Evolutionary conservation across 176 grass and related monocot genomes (phyloP).

Genomic region (Poa annua): DNA sequence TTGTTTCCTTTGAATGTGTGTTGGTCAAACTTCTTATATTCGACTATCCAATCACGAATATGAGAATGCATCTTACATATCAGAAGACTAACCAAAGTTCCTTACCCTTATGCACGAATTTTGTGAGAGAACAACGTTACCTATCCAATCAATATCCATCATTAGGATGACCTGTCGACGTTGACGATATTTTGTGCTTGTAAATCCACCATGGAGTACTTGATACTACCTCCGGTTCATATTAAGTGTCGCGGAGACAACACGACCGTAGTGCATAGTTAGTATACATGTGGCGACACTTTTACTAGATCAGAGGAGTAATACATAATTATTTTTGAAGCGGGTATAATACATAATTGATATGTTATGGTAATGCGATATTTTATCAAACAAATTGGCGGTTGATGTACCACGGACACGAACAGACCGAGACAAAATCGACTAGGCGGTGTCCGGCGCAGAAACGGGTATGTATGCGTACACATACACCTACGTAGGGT

Average conservation of each 20-base stretch:
- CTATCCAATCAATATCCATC: background rate
- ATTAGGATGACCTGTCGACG: background rate
- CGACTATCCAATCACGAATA: too few relatives aligned
- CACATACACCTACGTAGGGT: background rate
- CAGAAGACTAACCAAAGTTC: too few relatives aligned
- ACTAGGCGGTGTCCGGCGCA: background rate
- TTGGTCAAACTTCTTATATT: background rate
- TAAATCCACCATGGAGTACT: background rate
- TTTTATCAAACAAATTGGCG: background rate
- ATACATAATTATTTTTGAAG: background rate
- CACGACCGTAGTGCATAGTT: too few relatives aligned
- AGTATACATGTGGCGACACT: too few relatives aligned
- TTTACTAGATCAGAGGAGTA: too few relatives aligned
- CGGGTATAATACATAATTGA: background rate
- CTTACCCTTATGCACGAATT: too few relatives aligned
- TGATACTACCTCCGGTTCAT: background rate
- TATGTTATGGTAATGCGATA: background rate
- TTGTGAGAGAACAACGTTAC: too few relatives aligned
- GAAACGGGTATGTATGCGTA: background rate
- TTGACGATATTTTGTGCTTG: background rate
- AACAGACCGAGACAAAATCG: background rate
- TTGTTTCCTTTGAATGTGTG: background rate
- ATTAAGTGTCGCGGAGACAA: too few relatives aligned
- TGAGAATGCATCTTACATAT: too few relatives aligned
- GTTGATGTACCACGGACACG: background rate